A percentile compares a stretch with the other conserved stretches of the same genome.
phyloP scores from a whole-genome alignment of 768 basidiomycete species.

The Boletus vinaceobasis region DNA sequence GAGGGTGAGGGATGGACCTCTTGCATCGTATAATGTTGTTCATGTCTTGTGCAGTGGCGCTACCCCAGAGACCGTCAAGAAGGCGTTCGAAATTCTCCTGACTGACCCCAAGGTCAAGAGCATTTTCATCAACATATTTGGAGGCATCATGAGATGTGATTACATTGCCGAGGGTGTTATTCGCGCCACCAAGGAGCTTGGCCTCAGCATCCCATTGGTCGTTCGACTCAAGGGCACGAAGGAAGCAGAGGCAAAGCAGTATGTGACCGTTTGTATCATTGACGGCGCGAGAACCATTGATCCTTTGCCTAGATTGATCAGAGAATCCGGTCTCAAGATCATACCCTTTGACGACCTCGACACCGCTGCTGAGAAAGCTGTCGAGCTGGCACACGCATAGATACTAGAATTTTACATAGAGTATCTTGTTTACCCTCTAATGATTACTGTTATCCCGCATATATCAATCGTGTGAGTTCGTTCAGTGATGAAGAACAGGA shows the following conservation, averaged over 20 bases:
- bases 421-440: slow-evolving; percentile 18
- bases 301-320: slow-evolving; percentile 73
- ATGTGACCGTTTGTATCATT: slow-evolving; percentile 30
- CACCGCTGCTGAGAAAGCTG: slow-evolving; percentile 82
- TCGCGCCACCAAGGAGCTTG: slow-evolving; percentile 91
- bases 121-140: slow-evolving; percentile 98
- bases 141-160: slow-evolving; percentile 99
- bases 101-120: slow-evolving; percentile 91
- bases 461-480: not conserved
- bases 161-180: slow-evolving; percentile 99
- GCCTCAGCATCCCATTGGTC: slow-evolving; percentile 80
- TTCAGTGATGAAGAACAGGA: slow-evolving; percentile 8
- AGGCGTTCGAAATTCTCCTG: slow-evolving; percentile 94
- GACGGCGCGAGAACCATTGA: not conserved
- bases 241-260: slow-evolving; percentile 94
- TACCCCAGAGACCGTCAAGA: slow-evolving; percentile 99
- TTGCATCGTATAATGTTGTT: not conserved
- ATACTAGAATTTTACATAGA: slow-evolving; percentile 23
- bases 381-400: slow-evolving; percentile 57
- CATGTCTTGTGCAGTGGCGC: slow-evolving; percentile 63
- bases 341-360: slow-evolving; percentile 91
- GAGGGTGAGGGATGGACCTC: slow-evolving; percentile 57
- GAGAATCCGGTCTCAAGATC: slow-evolving; percentile 88
- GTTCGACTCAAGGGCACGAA: slow-evolving; percentile 97
- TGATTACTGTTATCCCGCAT: not conserved